phyloP scores from a whole-genome alignment of 192 early-diverging fungal species.

The Anaeromyces robustus region DNA sequence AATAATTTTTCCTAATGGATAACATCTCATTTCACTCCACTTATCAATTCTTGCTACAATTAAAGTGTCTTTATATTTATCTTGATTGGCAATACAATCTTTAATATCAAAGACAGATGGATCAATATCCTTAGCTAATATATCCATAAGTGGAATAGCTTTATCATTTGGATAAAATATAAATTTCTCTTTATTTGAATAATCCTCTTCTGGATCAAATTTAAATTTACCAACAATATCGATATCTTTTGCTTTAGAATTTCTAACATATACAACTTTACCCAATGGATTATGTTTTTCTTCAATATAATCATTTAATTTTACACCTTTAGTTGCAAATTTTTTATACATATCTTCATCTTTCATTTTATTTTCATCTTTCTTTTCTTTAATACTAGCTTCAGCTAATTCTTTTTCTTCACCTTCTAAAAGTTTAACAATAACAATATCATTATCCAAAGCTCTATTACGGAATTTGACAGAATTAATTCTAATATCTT shows the following conservation, averaged over 20 bases:
- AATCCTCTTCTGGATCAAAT: not conserved
- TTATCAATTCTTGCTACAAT: not conserved
- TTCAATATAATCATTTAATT: not conserved
- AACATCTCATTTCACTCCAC: not conserved
- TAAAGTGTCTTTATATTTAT: not conserved
- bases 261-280: not conserved
- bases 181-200: not conserved
- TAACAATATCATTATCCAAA: conserved; percentile 69
- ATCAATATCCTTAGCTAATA: not conserved
- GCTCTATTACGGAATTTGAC: conserved; percentile 64
- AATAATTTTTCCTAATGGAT: not conserved
- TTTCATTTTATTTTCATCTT: not conserved
- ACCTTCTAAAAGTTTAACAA: conserved; percentile 52
- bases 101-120: not conserved
- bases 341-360: not conserved
- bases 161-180: not conserved
- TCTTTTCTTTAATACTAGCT: conserved; percentile 29
- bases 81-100: not conserved
- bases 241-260: not conserved
- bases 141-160: not conserved
- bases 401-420: conserved; percentile 31
- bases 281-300: not conserved
- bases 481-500: conserved; percentile 66
- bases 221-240: not conserved
- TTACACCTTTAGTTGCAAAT: not conserved